phyloP scores from a whole-genome alignment of 495 filamentous ascomycete species.

The Cenococcum geophilum region DNA sequence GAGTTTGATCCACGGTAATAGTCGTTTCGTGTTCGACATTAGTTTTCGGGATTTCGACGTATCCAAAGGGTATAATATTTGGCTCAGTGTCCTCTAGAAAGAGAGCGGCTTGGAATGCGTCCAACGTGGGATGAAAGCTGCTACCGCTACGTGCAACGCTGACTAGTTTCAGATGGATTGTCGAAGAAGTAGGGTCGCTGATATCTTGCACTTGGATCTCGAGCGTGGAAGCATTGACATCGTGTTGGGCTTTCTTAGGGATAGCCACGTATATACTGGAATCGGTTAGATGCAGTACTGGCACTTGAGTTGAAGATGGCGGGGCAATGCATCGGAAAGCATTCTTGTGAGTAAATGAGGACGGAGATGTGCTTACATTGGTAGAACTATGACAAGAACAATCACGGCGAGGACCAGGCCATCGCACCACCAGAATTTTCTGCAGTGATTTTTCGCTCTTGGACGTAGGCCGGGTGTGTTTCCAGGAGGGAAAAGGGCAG shows the following conservation, averaged over 20 bases:
- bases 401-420: conserved; percentile 49
- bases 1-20: conserved; percentile 49
- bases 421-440: conserved; percentile 67
- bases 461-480: conserved; percentile 38
- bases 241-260: conserved; percentile 63
- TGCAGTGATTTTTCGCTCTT: conserved; percentile 44
- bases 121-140: conserved; percentile 51
- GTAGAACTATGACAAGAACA: conserved; percentile 55
- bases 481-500: conserved; percentile 26
- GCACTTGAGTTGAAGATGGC: no score
- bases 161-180: conserved; percentile 51
- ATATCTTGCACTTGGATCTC: conserved; percentile 53
- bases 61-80: conserved; percentile 51
- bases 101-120: conserved; percentile 49
- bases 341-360: neutral
- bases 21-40: conserved; percentile 52
- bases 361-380: conserved; percentile 53
- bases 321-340: no score
- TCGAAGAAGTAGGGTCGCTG: conserved; percentile 52
- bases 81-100: conserved; percentile 50
- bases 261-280: conserved; percentile 67
- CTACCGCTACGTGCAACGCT: conserved; percentile 45
- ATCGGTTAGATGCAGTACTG: conserved; percentile 6
- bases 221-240: conserved; percentile 59
- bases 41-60: conserved; percentile 49